Percentiles rank a stretch among this genome's conserved stretches.
These are phyloP conservation scores for Brettanomyces bruxellensis DNA, from an alignment of 805 yeast genomes.

Conservation along the genomic window DNA sequence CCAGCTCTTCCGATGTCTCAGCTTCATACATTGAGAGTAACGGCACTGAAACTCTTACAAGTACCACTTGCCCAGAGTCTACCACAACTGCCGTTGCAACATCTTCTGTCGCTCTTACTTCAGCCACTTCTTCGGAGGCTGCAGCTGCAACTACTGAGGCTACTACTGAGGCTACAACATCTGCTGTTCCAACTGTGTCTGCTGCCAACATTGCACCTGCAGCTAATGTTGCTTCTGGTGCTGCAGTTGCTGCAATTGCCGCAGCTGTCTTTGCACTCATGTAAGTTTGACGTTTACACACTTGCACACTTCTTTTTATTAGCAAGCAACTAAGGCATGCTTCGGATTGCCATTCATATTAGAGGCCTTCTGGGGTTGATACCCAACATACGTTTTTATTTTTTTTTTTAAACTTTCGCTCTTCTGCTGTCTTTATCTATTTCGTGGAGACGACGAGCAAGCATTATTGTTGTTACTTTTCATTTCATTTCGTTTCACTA, in stretches of 20 bases:
- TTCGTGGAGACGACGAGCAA: no score
- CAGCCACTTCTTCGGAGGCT: slow-evolving; percentile 11
- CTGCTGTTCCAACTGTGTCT: slow-evolving; percentile 8
- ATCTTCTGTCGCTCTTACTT: slow-evolving; percentile 1
- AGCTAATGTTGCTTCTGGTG: slow-evolving; percentile 16
- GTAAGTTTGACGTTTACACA: no score
- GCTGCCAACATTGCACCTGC: not conserved
- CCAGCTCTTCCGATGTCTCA: slow-evolving; percentile 21
- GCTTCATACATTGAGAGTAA: slow-evolving; percentile 17
- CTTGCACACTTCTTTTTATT: no score
- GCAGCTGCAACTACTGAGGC: slow-evolving; percentile 20
- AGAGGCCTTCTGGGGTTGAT: no score
- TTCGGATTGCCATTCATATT: no score
- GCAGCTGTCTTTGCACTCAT: slow-evolving; percentile 5
- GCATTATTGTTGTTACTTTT: no score
- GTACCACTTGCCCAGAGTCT: slow-evolving; percentile 7
- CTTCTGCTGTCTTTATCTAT: no score
- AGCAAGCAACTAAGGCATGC: no score
- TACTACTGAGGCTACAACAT: slow-evolving; percentile 7
- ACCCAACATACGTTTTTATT: no score
- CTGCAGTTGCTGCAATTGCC: slow-evolving; percentile 20
- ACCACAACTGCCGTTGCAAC: not conserved
- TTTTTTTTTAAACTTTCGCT: no score
- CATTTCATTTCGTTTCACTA: no score
- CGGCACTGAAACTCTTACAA: slow-evolving; percentile 9